Evolutionary conservation across 257 asterid genomes (phyloP), one percentile per base, ranked within the genome.

Genomic region (Lithospermum erythrorhizon): DNA sequence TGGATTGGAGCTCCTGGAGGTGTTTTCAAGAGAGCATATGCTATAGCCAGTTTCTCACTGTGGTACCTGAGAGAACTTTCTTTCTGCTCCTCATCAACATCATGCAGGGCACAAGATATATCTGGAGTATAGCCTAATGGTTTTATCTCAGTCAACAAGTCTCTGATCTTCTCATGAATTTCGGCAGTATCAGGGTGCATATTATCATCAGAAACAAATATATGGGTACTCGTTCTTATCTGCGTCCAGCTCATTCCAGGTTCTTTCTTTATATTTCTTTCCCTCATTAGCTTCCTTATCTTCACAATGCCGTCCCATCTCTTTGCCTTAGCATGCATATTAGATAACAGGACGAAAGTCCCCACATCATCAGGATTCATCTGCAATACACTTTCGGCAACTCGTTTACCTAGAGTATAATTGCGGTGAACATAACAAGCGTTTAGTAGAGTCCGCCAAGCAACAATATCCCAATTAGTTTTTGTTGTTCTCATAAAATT

Each of bases 241-340:
- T 90, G 94, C 10, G 73, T 83, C 96, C 98, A 87, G 81, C 98
- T 90, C 80, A 79, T 66, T 41, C 96, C 96, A 4, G 98, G 95
- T 77, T 90, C 98, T 76, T 90, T 87, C 80, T 82, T 90, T 56
- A 83, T 72, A 68, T 76, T 82, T 72, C 75, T 81, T 55, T 78
- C 88, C 71, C 74, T 75, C 81, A 87, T 83, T 54, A 76, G 18
- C 64, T 73, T 90, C 41, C 90, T 70, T 29, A 81, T 72, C 1
- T 65, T 66, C n/a, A 66, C 85, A 48, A 79, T 89, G 55, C 74
- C 73, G 63, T 87, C 95, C 98, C 96, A 90, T 59, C 94, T 83
- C 64, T 70, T 83, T 30, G 83, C 84, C 74, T 70, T 80, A 0
- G 98, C 94, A 29, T 85, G 85, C 85, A 90, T 82, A 58, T 90